Percentiles rank a stretch among this genome's conserved stretches.
These are phyloP conservation scores for Ambrosiella xylebori DNA, from an alignment of 2,329 filamentous ascomycete species.

Conservation along the genomic window DNA sequence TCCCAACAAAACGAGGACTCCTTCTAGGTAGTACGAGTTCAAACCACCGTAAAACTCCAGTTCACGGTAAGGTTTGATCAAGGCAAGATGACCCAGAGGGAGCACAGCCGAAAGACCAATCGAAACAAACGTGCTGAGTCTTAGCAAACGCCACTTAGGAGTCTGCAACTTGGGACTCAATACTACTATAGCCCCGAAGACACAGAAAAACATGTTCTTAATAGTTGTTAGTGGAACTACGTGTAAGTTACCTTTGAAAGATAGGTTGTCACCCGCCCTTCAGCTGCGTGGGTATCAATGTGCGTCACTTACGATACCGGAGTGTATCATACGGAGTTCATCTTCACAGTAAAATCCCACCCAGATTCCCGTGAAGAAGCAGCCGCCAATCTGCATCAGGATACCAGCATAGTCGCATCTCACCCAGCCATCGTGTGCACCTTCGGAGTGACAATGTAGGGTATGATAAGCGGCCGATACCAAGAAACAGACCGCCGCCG, in stretches of 20 bases:
- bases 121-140: conserved; percentile 22
- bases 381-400: conserved; percentile 22
- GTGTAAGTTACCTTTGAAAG: too few species aligned
- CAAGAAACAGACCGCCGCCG: conserved; percentile 22
- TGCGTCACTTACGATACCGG: conserved; percentile 19
- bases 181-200: conserved; percentile 21
- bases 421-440: conserved; percentile 21
- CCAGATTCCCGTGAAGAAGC: conserved; percentile 25
- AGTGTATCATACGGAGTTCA: conserved; percentile 20
- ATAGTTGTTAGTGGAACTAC: neutral
- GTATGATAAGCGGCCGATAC: conserved; percentile 25
- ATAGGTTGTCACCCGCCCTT: too few species aligned
- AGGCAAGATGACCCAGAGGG: conserved; percentile 23
- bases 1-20: conserved; percentile 22
- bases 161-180: conserved; percentile 22
- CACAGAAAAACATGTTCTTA: conserved; percentile 21
- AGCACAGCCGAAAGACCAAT: conserved; percentile 24
- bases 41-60: conserved; percentile 24
- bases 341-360: conserved; percentile 24
- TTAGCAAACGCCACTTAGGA: conserved; percentile 21
- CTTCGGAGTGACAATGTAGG: conserved; percentile 23
- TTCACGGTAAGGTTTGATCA: conserved; percentile 22
- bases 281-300: too few species aligned
- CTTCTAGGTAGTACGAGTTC: conserved; percentile 25
- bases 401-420: conserved; percentile 24